Evolutionary conservation across 345 rosid species (phyloP).

Genomic region (Lepidium aucheri): DNA sequence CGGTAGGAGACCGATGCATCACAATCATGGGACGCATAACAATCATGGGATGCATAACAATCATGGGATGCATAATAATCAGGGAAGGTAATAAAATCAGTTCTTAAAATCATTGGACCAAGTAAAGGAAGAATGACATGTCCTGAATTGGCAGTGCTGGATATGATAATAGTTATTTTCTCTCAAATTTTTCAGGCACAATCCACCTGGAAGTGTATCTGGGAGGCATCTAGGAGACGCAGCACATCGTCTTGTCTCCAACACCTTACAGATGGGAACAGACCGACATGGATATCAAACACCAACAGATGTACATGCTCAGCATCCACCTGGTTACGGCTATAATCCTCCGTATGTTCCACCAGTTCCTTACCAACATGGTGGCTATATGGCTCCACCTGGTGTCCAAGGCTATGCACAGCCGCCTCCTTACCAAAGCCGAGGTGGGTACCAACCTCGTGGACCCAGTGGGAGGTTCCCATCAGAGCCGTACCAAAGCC

Average conservation of each 20-base stretch:
- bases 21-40: conserved; percentile 1
- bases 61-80: conserved; percentile 21
- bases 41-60: too few relatives aligned
- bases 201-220: conserved; percentile 48
- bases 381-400: conserved; percentile 18
- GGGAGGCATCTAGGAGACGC: conserved; percentile 77
- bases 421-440: conserved; percentile 23
- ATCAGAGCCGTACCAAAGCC: conserved; percentile 30
- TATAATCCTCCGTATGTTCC: conserved; percentile 26
- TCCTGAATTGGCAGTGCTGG: background rate
- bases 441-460: conserved; percentile 30
- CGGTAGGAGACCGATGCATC: conserved; percentile 57
- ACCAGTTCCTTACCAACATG: conserved; percentile 21
- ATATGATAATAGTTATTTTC: background rate
- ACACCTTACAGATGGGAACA: conserved; percentile 51
- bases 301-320: conserved; percentile 24
- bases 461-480: conserved; percentile 27
- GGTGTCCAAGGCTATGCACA: conserved; percentile 21
- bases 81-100: conserved; percentile 24
- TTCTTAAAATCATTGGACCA: too few relatives aligned
- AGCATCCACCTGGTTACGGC: conserved; percentile 24
- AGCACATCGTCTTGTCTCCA: conserved; percentile 64
- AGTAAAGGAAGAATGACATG: background rate
- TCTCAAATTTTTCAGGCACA: conserved; percentile 39
- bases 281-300: conserved; percentile 29